These are phyloP conservation scores for Phytophthora pistaciae DNA, from an alignment of 352 stramenopile genomes.

Conservation along the genomic window DNA sequence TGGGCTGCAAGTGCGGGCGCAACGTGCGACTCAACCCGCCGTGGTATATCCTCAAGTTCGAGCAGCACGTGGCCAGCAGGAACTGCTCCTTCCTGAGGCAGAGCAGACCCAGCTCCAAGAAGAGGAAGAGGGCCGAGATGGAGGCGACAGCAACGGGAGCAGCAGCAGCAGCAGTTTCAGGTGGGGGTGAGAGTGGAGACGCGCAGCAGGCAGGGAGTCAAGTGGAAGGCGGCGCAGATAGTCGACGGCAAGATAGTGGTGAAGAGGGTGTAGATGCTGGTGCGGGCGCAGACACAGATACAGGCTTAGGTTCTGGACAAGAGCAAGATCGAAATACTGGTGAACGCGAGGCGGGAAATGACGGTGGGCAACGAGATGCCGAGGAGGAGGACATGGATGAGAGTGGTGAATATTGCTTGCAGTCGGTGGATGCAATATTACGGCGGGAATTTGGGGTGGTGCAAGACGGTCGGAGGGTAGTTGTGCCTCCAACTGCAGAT, in stretches of 20 bases:
- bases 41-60: slow-evolving; percentile 90
- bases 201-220: background rate
- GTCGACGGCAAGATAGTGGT: background rate
- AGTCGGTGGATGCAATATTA: slow-evolving; percentile 41
- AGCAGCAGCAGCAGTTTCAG: background rate
- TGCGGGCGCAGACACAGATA: background rate
- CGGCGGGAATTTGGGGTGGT: slow-evolving; percentile 37
- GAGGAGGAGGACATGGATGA: slow-evolving; percentile 6
- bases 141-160: background rate
- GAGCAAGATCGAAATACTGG: background rate
- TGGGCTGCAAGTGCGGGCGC: slow-evolving; percentile 78
- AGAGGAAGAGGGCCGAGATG: slow-evolving; percentile 23
- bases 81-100: slow-evolving; percentile 80
- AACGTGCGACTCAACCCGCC: slow-evolving; percentile 78
- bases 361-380: background rate
- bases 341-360: background rate
- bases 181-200: background rate
- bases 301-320: slow-evolving; percentile 1
- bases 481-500: slow-evolving; percentile 13
- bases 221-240: background rate
- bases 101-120: slow-evolving; percentile 21
- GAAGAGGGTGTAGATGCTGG: background rate
- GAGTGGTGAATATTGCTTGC: slow-evolving; percentile 34
- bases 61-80: slow-evolving; percentile 85
- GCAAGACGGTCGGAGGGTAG: slow-evolving; percentile 22